phyloP scores from a whole-genome alignment of 148 eudicot genomes.

The Chenopodium suecicum region DNA sequence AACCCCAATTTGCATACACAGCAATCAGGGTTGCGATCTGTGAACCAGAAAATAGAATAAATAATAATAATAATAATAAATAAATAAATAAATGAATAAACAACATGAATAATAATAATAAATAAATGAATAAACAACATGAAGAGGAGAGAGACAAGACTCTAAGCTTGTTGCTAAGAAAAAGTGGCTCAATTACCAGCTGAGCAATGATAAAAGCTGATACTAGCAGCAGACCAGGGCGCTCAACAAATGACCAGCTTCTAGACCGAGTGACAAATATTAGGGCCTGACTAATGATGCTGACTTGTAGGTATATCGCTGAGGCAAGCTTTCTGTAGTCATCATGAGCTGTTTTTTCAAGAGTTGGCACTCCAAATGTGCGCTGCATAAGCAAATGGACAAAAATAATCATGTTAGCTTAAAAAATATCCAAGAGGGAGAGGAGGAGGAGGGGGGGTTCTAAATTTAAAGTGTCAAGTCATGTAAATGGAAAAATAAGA shows the following conservation, averaged over 20 bases:
- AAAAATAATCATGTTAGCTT: not conserved
- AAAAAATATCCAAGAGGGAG: not conserved
- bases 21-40: conserved; percentile 50
- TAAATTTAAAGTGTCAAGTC: too few relatives aligned
- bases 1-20: conserved; percentile 49
- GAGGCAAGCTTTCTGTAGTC: conserved; percentile 45
- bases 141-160: not conserved
- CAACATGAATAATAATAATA: not conserved
- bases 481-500: too few relatives aligned
- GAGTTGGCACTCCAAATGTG: conserved; percentile 34
- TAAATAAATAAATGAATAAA: too few relatives aligned
- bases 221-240: conserved; percentile 39
- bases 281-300: conserved; percentile 44
- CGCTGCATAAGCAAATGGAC: conserved; percentile 25
- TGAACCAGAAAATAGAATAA: not conserved
- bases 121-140: not conserved
- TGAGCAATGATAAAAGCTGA: conserved; percentile 43
- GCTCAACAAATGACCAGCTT: conserved; percentile 42
- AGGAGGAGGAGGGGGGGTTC: not conserved
- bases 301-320: conserved; percentile 49
- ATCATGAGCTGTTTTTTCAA: conserved; percentile 32
- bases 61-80: too few relatives aligned
- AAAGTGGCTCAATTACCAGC: conserved; percentile 31
- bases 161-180: not conserved
- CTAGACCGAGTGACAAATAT: conserved; percentile 41